A percentile compares a stretch with the other conserved stretches of the same genome.
These are phyloP conservation scores for Boechera retrofracta DNA, from an alignment of 345 rosid species.

Conservation along the genomic window DNA sequence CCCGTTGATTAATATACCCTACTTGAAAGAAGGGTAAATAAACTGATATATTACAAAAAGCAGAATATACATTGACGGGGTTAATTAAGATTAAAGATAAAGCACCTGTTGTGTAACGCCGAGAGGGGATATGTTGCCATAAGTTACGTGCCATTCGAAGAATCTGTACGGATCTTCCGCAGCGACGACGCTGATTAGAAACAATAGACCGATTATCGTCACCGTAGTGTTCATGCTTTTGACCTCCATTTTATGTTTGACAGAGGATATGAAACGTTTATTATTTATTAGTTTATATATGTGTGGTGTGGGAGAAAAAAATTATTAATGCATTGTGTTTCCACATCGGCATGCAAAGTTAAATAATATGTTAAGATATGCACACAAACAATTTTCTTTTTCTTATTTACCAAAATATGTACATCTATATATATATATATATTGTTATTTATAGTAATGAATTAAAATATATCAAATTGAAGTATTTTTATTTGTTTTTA, in stretches of 20 bases:
- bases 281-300: background rate
- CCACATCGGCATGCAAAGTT: background rate
- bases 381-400: background rate
- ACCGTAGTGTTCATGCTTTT: background rate
- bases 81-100: background rate
- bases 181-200: conserved; percentile 3
- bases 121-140: conserved; percentile 34
- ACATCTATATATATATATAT: background rate
- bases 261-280: background rate
- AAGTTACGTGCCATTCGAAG: conserved; percentile 37
- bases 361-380: background rate
- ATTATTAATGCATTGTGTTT: background rate
- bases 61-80: background rate
- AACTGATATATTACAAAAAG: background rate
- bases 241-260: conserved; percentile 10
- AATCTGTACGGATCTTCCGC: conserved; percentile 22
- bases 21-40: background rate
- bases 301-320: background rate
- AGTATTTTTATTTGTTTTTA: too few species aligned
- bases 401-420: too few species aligned
- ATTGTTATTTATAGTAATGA: too few species aligned
- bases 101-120: conserved; percentile 29
- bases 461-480: too few species aligned
- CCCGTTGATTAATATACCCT: conserved; percentile 44
- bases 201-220: background rate